These are phyloP conservation scores for Aspergillus steynii DNA, from an alignment of 495 filamentous ascomycete genomes.

Conservation along the genomic window DNA sequence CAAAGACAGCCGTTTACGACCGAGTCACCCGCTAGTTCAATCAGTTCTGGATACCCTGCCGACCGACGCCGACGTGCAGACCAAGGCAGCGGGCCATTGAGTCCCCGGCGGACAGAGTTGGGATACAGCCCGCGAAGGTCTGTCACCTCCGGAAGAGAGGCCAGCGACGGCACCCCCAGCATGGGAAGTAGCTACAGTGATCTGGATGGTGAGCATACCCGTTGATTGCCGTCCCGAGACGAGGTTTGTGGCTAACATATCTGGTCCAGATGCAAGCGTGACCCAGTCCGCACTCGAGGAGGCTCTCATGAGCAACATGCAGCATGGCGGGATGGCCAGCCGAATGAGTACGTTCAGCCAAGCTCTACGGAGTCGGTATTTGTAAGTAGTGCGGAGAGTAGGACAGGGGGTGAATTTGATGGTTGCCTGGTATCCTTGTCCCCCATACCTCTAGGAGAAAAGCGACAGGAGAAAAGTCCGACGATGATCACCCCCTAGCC, in stretches of 20 bases:
- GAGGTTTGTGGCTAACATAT: constrained; percentile 10
- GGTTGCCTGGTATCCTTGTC: neutral
- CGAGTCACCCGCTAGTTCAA: constrained; percentile 64
- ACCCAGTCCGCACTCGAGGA: constrained; percentile 94
- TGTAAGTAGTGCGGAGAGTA: constrained; percentile 19
- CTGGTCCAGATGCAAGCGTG: constrained; percentile 75
- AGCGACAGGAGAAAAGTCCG: neutral
- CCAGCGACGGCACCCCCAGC: constrained; percentile 87
- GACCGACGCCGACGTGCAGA: constrained; percentile 22
- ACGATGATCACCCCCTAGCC: neutral
- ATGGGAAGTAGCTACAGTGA: constrained; percentile 99
- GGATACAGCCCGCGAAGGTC: constrained; percentile 51
- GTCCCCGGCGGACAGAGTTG: constrained; percentile 49
- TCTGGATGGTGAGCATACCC: constrained; percentile 71
- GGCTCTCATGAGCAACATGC: constrained; percentile 88
- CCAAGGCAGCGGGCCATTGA: constrained; percentile 31
- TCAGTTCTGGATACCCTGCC: constrained; percentile 42
- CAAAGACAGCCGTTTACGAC: constrained; percentile 49
- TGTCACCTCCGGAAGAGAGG: constrained; percentile 55
- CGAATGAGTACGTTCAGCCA: constrained; percentile 85
- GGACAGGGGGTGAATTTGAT: no score
- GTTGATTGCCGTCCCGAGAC: neutral
- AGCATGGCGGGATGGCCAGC: constrained; percentile 78
- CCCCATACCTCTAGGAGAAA: neutral
- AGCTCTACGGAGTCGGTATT: constrained; percentile 54